A percentile compares a stretch with the other conserved stretches of the same genome.
phyloP scores from a whole-genome alignment of 2,329 filamentous ascomycete genomes.

The Xylaria sp. region DNA sequence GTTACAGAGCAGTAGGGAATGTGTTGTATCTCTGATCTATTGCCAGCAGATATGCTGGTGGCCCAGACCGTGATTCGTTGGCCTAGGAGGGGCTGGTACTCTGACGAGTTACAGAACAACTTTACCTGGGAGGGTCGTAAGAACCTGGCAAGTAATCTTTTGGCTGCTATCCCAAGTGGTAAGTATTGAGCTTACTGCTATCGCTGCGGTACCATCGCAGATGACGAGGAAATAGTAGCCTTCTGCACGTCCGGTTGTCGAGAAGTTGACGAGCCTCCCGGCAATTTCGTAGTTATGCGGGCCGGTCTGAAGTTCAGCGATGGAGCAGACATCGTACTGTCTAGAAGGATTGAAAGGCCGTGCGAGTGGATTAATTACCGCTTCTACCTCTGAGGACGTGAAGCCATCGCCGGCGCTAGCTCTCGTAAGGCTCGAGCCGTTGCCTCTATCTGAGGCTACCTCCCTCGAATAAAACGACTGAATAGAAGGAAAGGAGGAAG shows the following conservation, averaged over 20 bases:
- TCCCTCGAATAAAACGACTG: slow-evolving; percentile 52
- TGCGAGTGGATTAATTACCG: slow-evolving; percentile 53
- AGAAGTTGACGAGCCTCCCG: slow-evolving; percentile 68
- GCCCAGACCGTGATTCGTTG: slow-evolving; percentile 68
- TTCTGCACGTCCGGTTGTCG: slow-evolving; percentile 53
- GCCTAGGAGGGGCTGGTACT: slow-evolving; percentile 61
- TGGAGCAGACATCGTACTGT: slow-evolving; percentile 59
- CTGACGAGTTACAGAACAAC: slow-evolving; percentile 58
- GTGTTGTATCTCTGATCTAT: slow-evolving; percentile 48
- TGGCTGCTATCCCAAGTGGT: no score
- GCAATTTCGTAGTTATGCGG: slow-evolving; percentile 62
- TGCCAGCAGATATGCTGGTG: slow-evolving; percentile 62
- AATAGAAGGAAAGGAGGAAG: slow-evolving; percentile 47
- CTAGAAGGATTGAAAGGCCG: slow-evolving; percentile 56
- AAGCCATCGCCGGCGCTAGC: slow-evolving; percentile 65
- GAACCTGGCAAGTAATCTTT: not conserved
- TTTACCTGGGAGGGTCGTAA: slow-evolving; percentile 55
- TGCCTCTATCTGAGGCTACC: slow-evolving; percentile 14
- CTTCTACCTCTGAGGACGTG: slow-evolving; percentile 59
- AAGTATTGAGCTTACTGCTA: slow-evolving; percentile 56
- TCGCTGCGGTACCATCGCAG: slow-evolving; percentile 65
- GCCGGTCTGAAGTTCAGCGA: slow-evolving; percentile 61
- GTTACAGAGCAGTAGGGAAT: slow-evolving; percentile 59
- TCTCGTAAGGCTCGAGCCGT: slow-evolving; percentile 30
- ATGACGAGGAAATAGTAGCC: slow-evolving; percentile 65